These are phyloP conservation scores for Fragaria nilgerrensis DNA, from an alignment of 306 rosid species.

Conservation along the genomic window DNA sequence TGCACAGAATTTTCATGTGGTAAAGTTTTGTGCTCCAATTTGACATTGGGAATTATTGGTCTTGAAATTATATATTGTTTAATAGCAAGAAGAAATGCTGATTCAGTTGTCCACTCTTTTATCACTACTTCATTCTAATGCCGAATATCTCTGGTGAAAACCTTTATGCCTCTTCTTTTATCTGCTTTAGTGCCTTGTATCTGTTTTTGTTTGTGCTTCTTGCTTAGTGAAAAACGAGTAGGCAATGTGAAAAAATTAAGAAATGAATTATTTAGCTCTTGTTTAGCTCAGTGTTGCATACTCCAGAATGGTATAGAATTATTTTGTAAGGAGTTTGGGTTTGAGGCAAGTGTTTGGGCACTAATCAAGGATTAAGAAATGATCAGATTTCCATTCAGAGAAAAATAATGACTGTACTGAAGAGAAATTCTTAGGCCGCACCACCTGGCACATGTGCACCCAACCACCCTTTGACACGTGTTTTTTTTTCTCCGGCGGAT, in stretches of 20 bases:
- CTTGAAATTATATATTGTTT: background rate
- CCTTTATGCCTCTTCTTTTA: background rate
- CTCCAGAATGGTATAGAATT: too few relatives aligned
- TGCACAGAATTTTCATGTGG: slow-evolving; percentile 27
- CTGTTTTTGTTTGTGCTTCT: background rate
- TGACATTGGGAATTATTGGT: background rate
- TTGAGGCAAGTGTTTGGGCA: too few relatives aligned
- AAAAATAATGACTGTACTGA: background rate
- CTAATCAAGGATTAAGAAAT: background rate
- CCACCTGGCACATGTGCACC: too few relatives aligned
- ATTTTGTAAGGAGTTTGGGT: too few relatives aligned
- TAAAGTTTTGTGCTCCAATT: slow-evolving; percentile 19
- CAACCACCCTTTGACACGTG: too few relatives aligned
- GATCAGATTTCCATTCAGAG: background rate
- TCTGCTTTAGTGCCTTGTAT: background rate
- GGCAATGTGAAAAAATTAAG: background rate
- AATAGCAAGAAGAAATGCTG: background rate
- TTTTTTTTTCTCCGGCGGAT: too few relatives aligned
- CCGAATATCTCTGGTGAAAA: background rate
- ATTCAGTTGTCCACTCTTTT: background rate
- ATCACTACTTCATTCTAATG: background rate
- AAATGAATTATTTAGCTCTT: too few relatives aligned
- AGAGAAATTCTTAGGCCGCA: too few relatives aligned
- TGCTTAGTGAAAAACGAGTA: background rate
- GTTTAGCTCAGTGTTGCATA: too few relatives aligned